These are phyloP conservation scores for Candida caryicola DNA, from an alignment of 805 yeast genomes.

Conservation along the genomic window DNA sequence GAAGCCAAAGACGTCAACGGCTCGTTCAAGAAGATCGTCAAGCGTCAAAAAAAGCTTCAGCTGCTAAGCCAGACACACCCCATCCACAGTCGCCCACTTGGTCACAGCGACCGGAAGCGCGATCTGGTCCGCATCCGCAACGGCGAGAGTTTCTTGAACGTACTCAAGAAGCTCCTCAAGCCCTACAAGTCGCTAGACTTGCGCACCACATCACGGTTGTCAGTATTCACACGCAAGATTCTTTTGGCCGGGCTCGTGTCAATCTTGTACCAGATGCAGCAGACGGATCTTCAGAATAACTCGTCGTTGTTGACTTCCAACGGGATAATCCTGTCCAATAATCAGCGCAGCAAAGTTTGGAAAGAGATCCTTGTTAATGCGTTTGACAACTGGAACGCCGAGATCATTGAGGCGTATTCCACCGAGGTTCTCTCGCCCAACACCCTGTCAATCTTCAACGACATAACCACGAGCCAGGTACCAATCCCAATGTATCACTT, in stretches of 20 bases:
- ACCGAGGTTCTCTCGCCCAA: slow-evolving; percentile 5
- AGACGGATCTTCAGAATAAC: slow-evolving; percentile 61
- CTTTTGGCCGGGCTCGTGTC: slow-evolving; percentile 65
- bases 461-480: slow-evolving; percentile 11
- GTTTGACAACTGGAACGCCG: slow-evolving; percentile 65
- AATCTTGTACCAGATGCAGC: slow-evolving; percentile 69
- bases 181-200: slow-evolving; percentile 37
- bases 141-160: slow-evolving; percentile 46
- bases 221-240: slow-evolving; percentile 63
- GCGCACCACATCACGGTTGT: slow-evolving; percentile 13
- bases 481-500: slow-evolving; percentile 62
- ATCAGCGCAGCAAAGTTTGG: slow-evolving; percentile 52
- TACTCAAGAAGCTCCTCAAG: slow-evolving; percentile 56
- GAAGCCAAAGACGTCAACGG: slow-evolving; percentile 37
- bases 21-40: slow-evolving; percentile 37
- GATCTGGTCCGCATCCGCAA: slow-evolving; percentile 8
- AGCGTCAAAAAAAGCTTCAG: slow-evolving; percentile 32
- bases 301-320: slow-evolving; percentile 27
- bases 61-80: slow-evolving; percentile 3
- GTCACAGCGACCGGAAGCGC: slow-evolving; percentile 3
- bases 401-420: slow-evolving; percentile 30
- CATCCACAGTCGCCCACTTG: too few species aligned
- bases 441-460: slow-evolving; percentile 12
- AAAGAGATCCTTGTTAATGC: slow-evolving; percentile 67
- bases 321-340: slow-evolving; percentile 12